Percentiles rank a stretch among this genome's conserved stretches.
phyloP scores from a whole-genome alignment of 495 filamentous ascomycete genomes.

The Aspergillus hancockii region DNA sequence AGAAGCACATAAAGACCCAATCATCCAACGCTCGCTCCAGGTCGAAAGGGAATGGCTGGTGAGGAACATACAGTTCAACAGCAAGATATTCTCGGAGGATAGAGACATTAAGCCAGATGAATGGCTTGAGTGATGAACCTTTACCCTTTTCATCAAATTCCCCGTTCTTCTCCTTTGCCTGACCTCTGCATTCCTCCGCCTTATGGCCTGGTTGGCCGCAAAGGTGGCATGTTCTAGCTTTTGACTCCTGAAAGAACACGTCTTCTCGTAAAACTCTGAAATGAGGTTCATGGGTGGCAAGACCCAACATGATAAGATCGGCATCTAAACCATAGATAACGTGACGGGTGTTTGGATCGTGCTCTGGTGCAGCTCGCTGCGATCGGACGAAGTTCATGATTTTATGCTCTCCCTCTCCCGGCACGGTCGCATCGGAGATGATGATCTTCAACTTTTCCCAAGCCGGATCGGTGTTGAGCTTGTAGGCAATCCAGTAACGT shows the following conservation, averaged over 20 bases:
- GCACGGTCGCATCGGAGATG: constrained; percentile 96
- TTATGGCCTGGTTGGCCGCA: constrained; percentile 92
- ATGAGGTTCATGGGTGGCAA: constrained; percentile 95
- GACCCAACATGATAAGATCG: constrained; percentile 97
- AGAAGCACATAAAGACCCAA: constrained; percentile 99
- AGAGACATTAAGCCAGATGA: constrained; percentile 96
- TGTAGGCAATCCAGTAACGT: constrained; percentile 94
- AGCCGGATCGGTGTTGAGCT: constrained; percentile 94
- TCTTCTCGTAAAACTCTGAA: constrained; percentile 97
- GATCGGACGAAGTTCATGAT: constrained; percentile 98
- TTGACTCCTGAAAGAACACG: constrained; percentile 88
- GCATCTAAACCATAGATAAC: constrained; percentile 96
- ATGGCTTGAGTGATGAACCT: constrained; percentile 72
- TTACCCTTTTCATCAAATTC: constrained; percentile 84
- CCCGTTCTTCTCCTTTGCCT: constrained; percentile 79
- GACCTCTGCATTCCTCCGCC: constrained; percentile 77
- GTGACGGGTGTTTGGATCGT: constrained; percentile 95
- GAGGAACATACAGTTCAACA: constrained; percentile 80
- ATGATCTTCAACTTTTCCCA: constrained; percentile 97
- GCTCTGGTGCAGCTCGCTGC: constrained; percentile 83
- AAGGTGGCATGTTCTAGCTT: constrained; percentile 74
- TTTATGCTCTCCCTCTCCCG: constrained; percentile 98
- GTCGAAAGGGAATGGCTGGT: constrained; percentile 79
- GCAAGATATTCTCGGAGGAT: constrained; percentile 91
- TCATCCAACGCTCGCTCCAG: constrained; percentile 96